phyloP scores from a whole-genome alignment of 139 green algal species.

The Tetradesmus lagerheimii region DNA sequence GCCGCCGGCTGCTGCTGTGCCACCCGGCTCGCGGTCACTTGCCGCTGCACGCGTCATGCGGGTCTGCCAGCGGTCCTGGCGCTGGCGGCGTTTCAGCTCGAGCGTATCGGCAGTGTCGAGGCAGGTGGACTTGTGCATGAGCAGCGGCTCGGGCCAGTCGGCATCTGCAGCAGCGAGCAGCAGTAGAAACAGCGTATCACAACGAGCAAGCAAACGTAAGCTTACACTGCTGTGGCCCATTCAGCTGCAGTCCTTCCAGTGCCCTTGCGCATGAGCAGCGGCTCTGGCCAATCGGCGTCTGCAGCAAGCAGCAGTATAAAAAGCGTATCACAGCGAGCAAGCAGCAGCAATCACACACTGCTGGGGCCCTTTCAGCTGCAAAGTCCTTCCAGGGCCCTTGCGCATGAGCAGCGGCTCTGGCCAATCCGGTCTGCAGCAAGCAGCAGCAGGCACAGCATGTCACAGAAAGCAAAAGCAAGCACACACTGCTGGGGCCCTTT shows the following conservation, averaged over 20 bases:
- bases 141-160: conserved; percentile 36
- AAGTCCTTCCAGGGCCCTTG: too few relatives aligned
- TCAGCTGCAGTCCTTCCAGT: too few relatives aligned
- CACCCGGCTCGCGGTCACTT: neutral
- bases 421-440: conserved; percentile 41
- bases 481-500: too few relatives aligned
- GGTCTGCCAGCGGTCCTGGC: conserved; percentile 33
- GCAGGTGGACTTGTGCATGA: conserved; percentile 36
- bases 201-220: too few relatives aligned
- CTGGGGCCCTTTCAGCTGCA: too few relatives aligned
- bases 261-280: too few relatives aligned
- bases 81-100: conserved; percentile 14
- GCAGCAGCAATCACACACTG: too few relatives aligned
- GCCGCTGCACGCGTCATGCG: neutral
- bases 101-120: conserved; percentile 37
- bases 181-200: neutral
- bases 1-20: neutral
- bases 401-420: too few relatives aligned
- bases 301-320: neutral
- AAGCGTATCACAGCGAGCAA: too few relatives aligned
- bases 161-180: conserved; percentile 33
- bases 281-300: too few relatives aligned
- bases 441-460: neutral
- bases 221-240: too few relatives aligned
- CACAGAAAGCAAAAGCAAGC: too few relatives aligned